Evolutionary conservation across 2,329 filamentous ascomycete genomes (phyloP), one percentile per base, ranked within the genome.

Genomic region (Fusarium bactridioides): DNA sequence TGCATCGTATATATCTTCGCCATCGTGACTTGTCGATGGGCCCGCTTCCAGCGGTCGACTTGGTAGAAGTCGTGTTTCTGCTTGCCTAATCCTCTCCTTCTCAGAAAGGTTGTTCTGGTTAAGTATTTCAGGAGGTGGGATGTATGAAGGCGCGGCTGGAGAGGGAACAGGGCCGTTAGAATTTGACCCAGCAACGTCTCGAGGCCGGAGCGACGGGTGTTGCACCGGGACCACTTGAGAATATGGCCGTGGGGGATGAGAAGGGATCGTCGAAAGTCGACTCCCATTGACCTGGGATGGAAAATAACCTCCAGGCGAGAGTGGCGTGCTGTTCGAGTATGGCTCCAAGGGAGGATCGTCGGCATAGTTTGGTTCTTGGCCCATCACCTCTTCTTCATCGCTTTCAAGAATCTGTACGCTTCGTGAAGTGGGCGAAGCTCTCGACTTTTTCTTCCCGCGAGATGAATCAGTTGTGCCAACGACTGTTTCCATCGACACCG

Each of bases 401-500:
- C 76, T 79, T 51, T 80, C 78, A 7, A 72, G 67, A 15, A 80
- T 73, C 15, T 75, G 72, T 15, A 78, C 61, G 31, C 78, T 79
- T 33, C 75, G 75, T 33, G 77, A 77, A 29, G 74, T 72, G 27
- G 77, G 77, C 7, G 77, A 77, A 12, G 63, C 62, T 47, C 74
- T 76, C 23, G 70, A 56, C 38, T 74, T 67, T 54, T 78, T 79
- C 27, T 77, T 80, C 3, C 69, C 66, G 11, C 78, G 75, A 11
- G 88, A 88, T 74, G 91, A 95, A 80, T 99, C 95, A 40, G 88
- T 88, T 0, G 94, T 97, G 4, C 96, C 96, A 25, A 98, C 91
- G 4, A 97, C 86, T 19, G 97, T 89, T 79, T 98, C 94, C 76
- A 98, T 95, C 1, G 92, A 87, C 61, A 94, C 93, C 2, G 91